These are phyloP conservation scores for Saitoella complicata DNA, from an alignment of 805 yeast genomes.

Conservation along the genomic window DNA sequence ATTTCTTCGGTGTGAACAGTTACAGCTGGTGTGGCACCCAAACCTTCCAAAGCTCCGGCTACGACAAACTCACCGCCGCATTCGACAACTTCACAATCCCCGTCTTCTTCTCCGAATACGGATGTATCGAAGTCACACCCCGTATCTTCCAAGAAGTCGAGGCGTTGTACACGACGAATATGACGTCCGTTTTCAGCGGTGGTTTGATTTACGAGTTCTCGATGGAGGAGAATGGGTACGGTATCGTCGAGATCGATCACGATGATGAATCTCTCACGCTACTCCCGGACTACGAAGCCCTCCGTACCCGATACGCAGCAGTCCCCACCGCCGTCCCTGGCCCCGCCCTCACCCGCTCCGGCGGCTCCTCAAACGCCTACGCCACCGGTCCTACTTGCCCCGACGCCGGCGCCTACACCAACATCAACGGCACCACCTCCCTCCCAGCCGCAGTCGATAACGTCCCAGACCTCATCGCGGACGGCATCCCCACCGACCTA, in stretches of 20 bases:
- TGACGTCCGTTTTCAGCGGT: conserved; percentile 42
- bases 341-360: too few relatives aligned
- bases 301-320: too few relatives aligned
- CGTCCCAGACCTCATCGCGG: too few relatives aligned
- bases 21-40: conserved; percentile 87
- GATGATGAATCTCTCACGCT: conserved; percentile 19
- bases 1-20: conserved; percentile 86
- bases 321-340: too few relatives aligned
- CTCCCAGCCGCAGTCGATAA: too few relatives aligned
- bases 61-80: conserved; percentile 42
- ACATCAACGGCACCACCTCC: too few relatives aligned
- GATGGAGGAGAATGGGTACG: conserved; percentile 61
- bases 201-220: conserved; percentile 88
- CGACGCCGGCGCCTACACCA: too few relatives aligned
- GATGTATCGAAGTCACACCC: conserved; percentile 62
- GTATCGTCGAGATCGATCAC: conserved; percentile 47
- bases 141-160: conserved; percentile 72
- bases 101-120: conserved; percentile 77
- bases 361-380: too few relatives aligned
- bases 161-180: conserved; percentile 35
- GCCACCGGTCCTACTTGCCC: too few relatives aligned
- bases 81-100: conserved; percentile 60
- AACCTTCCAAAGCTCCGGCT: conserved; percentile 62
- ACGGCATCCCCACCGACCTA: too few relatives aligned
- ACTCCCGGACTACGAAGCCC: too few relatives aligned